Conservation (phyloP, 106 monocot genomes). For the Posidonia australis region DNA sequence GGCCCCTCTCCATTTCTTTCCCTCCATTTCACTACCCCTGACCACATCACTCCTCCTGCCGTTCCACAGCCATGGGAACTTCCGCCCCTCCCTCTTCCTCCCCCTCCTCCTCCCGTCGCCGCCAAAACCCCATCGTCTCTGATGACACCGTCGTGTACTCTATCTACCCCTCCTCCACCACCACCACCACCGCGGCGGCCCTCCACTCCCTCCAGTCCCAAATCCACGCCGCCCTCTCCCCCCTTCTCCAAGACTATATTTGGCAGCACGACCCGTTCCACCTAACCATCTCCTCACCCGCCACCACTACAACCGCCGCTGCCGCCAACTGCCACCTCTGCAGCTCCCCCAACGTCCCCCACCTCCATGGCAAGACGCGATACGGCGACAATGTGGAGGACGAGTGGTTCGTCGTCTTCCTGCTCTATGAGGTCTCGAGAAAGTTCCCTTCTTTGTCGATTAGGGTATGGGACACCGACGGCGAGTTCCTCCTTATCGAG, state of each 20-base stretch:
- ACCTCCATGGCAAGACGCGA: constrained; percentile 60
- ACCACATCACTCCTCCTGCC: neutral
- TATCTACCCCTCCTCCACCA: constrained; percentile 23
- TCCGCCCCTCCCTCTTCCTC: constrained; percentile 21
- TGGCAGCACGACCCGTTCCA: constrained; percentile 69
- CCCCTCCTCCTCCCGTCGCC: constrained; percentile 15
- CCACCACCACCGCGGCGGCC: neutral
- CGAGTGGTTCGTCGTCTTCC: constrained; percentile 82
- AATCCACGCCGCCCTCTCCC: constrained; percentile 15
- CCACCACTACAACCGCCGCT: constrained; percentile 16
- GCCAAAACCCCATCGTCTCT: constrained; percentile 12
- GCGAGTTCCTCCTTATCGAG: constrained; percentile 94
- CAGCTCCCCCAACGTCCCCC: constrained; percentile 29
- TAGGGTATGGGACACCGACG: constrained; percentile 77
- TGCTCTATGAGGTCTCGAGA: constrained; percentile 48
- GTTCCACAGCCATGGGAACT: neutral
- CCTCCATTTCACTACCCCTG: constrained; percentile 6
- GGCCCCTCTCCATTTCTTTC: neutral
- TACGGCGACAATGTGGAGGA: constrained; percentile 87
- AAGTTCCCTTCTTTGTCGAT: constrained; percentile 36
- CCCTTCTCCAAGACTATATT: constrained; percentile 40
- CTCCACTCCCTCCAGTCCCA: constrained; percentile 28
- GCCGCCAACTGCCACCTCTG: constrained; percentile 23
- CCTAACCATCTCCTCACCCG: constrained; percentile 29
- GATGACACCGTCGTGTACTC: constrained; percentile 44